Base-by-base conservation (phyloP, 2,329 filamentous ascomycete genomes). In the Apiospora arundinis region DNA sequence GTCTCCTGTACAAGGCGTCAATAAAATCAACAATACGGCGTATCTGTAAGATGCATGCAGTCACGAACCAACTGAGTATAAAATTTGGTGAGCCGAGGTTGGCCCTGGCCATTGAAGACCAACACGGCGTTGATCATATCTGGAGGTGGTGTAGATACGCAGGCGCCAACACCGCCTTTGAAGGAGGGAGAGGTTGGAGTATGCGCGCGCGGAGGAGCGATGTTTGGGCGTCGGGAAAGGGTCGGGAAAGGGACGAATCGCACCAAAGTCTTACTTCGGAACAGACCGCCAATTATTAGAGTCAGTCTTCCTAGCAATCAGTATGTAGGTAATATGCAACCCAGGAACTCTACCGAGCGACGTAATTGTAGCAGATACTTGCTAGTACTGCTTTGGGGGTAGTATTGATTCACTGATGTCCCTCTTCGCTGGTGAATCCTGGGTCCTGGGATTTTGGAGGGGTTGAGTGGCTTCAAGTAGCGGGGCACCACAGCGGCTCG, bases 91-190 rank as follows among this genome's bases (percentile, higher is more conserved):
- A 99, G 89, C 70, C 96, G 92, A 48, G 96, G 95, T 83, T 99
- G 95, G 74, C 96, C 96, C 78, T 95, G 94, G 85, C 97, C 97
- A 80, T 99, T 99, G 87, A 99, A 99, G 81, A 99, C 95, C 75
- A 99, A 88, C 73, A 99, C 95, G 44, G 97, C 96, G 87, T 97
- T 99, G 83, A 99, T 98, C 96, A 99, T 99, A 76, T 76, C 84
- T 74, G 73, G 49, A 63, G 76, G 46, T 25, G 69, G 42, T 32
- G 52, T 45, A 42, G 52, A 49, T 45, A 18, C 42, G 25, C 40
- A 14, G 60, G 21, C 44, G 44, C 14, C 40, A 25, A 18, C 46
- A 48, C 23, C 25, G 9, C 9, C 45, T 49, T 14, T 25, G 28
- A n/a, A 40, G 56, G 21, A 28, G 56, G 21, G 32, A n/a, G 8